A percentile compares a stretch with the other conserved stretches of the same genome.
These are phyloP conservation scores for Termitomyces heimii DNA, from an alignment of 768 basidiomycete genomes.

Conservation along the genomic window DNA sequence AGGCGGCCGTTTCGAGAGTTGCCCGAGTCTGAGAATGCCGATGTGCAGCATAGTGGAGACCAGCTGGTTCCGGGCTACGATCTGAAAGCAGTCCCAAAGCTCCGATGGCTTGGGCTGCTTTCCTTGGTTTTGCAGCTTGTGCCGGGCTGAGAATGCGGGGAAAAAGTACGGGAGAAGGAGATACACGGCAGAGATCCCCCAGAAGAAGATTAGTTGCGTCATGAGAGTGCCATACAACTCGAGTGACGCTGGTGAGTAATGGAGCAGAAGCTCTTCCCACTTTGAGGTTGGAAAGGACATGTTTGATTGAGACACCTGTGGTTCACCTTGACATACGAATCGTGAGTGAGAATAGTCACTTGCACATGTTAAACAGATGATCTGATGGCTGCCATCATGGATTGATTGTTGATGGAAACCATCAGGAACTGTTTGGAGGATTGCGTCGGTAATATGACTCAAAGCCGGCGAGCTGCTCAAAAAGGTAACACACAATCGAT, in stretches of 20 bases:
- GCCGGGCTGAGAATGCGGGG: constrained; percentile 18
- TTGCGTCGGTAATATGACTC: not conserved
- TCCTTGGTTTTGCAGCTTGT: constrained; percentile 21
- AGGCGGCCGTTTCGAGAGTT: constrained; percentile 1
- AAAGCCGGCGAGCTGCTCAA: not conserved
- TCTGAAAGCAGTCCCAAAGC: constrained; percentile 16
- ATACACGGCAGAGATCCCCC: constrained; percentile 17
- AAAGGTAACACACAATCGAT: no score
- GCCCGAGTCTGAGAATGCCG: constrained; percentile 7
- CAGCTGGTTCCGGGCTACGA: constrained; percentile 20
- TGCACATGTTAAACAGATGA: not conserved
- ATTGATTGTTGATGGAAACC: not conserved
- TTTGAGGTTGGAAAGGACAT: not conserved
- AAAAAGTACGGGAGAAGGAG: constrained; percentile 15
- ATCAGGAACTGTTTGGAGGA: no score
- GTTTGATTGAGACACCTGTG: not conserved
- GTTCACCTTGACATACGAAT: not conserved
- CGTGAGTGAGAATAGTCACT: not conserved
- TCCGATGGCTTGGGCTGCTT: constrained; percentile 20
- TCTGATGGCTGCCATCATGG: not conserved
- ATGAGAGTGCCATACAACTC: constrained; percentile 19
- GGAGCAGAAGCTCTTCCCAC: constrained; percentile 8
- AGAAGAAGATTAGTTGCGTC: constrained; percentile 20
- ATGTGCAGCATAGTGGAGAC: constrained; percentile 17
- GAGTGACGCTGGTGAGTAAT: constrained; percentile 13